These are phyloP conservation scores for Aspergillus tanneri DNA, from an alignment of 2,329 filamentous ascomycete species.

Conservation along the genomic window DNA sequence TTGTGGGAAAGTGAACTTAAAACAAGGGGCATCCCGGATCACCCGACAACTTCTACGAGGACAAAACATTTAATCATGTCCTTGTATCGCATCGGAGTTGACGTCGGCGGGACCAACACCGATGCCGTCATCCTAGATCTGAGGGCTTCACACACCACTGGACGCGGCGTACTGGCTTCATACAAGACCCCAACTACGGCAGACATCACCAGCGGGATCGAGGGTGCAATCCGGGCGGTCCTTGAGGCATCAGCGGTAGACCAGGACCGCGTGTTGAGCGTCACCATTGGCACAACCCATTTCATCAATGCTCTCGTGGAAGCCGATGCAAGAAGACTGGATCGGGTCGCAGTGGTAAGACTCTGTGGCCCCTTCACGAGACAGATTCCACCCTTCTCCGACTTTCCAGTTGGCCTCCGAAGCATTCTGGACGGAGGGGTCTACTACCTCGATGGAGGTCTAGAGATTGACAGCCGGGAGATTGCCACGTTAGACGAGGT, in stretches of 20 bases:
- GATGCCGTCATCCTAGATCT: slow-evolving; percentile 35
- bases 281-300: slow-evolving; percentile 55
- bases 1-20: too few relatives aligned
- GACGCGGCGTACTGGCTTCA: slow-evolving; percentile 30
- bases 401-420: slow-evolving; percentile 49
- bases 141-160: slow-evolving; percentile 20
- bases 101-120: slow-evolving; percentile 44
- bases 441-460: slow-evolving; percentile 48
- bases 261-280: slow-evolving; percentile 40
- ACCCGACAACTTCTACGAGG: too few relatives aligned
- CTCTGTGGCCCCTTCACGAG: slow-evolving; percentile 50
- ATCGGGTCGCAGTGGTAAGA: slow-evolving; percentile 54
- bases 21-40: too few relatives aligned
- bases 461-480: slow-evolving; percentile 44
- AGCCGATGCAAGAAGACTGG: slow-evolving; percentile 50
- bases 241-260: slow-evolving; percentile 35
- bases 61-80: too few relatives aligned
- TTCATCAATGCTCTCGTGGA: slow-evolving; percentile 55
- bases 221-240: slow-evolving; percentile 38
- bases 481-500: slow-evolving; percentile 9
- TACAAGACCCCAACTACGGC: slow-evolving; percentile 42
- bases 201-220: slow-evolving; percentile 46
- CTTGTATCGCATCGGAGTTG: slow-evolving; percentile 46
- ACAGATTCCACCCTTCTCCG: slow-evolving; percentile 52
- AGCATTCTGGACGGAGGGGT: slow-evolving; percentile 50